phyloP scores from a whole-genome alignment of 2,329 filamentous ascomycete genomes.

The Rutstroemia sp. region DNA sequence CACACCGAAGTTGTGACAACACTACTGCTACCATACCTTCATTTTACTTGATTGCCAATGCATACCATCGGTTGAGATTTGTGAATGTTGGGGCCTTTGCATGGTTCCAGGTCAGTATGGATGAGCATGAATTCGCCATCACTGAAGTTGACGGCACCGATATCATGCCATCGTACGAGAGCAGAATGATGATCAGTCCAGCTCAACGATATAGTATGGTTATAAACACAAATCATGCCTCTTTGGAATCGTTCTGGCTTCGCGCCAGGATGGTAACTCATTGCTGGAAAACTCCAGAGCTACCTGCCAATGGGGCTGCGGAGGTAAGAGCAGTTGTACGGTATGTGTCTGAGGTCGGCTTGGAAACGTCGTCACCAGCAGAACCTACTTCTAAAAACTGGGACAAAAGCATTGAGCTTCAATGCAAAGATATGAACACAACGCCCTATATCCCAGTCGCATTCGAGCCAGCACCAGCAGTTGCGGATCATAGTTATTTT shows the following conservation, averaged over 20 bases:
- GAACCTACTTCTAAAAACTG: slow-evolving; percentile 34
- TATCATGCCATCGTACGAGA: slow-evolving; percentile 50
- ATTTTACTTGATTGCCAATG: slow-evolving; percentile 43
- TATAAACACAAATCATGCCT: slow-evolving; percentile 50
- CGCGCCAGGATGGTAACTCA: slow-evolving; percentile 53
- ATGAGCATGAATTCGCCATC: slow-evolving; percentile 56
- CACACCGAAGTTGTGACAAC: slow-evolving; percentile 38
- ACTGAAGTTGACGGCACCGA: slow-evolving; percentile 66
- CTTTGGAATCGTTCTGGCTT: slow-evolving; percentile 52
- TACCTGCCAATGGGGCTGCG: slow-evolving; percentile 35
- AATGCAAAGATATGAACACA: slow-evolving; percentile 31
- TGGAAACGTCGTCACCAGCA: slow-evolving; percentile 4
- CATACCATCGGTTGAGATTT: slow-evolving; percentile 58
- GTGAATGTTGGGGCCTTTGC: slow-evolving; percentile 66
- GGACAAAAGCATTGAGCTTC: slow-evolving; percentile 32
- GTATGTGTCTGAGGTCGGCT: slow-evolving; percentile 30
- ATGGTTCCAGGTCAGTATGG: slow-evolving; percentile 64
- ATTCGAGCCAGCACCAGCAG: slow-evolving; percentile 35
- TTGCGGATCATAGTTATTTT: slow-evolving; percentile 46
- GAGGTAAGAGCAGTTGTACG: slow-evolving; percentile 43
- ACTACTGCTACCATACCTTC: slow-evolving; percentile 32
- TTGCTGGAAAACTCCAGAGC: slow-evolving; percentile 48
- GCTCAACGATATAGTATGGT: slow-evolving; percentile 66
- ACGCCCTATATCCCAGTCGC: slow-evolving; percentile 39
- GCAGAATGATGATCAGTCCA: slow-evolving; percentile 57